Conservation (phyloP, 2,329 filamentous ascomycete genomes). For the Pseudocercospora crystallina region DNA sequence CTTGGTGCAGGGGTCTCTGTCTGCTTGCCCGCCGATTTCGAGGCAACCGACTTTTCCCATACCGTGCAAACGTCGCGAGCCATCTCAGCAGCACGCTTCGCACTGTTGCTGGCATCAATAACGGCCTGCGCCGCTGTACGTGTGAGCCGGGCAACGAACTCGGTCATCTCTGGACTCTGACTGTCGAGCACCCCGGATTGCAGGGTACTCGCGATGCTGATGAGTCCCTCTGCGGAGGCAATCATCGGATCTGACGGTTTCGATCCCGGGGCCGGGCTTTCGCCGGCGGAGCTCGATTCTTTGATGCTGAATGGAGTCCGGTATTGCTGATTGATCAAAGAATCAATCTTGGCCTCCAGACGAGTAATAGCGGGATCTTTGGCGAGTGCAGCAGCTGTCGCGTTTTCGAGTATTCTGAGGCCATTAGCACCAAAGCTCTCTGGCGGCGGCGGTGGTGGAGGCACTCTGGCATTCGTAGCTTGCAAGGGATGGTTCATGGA, state of each 20-base stretch:
- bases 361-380: constrained; percentile 15
- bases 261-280: background rate
- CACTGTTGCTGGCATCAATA: constrained; percentile 11
- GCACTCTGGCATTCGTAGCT: background rate
- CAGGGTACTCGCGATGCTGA: constrained; percentile 13
- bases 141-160: constrained; percentile 11
- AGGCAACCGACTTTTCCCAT: background rate
- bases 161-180: constrained; percentile 14
- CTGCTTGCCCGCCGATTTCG: no score
- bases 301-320: background rate
- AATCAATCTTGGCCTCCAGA: constrained; percentile 18
- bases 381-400: constrained; percentile 12
- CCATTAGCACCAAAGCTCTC: background rate
- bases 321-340: constrained; percentile 2
- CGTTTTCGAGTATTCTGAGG: constrained; percentile 5
- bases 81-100: constrained; percentile 9
- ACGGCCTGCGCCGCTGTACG: constrained; percentile 13
- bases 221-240: constrained; percentile 9
- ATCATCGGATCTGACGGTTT: background rate
- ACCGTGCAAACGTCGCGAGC: constrained; percentile 6
- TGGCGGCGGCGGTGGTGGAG: constrained; percentile 4
- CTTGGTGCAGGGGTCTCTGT: no score
- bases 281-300: background rate
- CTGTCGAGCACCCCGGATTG: constrained; percentile 6
- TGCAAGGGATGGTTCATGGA: no score